Evolutionary conservation across 176 grass and related monocot species (phyloP), one percentile per base, ranked within the genome.

Genomic region (Oryza glaberrima): DNA sequence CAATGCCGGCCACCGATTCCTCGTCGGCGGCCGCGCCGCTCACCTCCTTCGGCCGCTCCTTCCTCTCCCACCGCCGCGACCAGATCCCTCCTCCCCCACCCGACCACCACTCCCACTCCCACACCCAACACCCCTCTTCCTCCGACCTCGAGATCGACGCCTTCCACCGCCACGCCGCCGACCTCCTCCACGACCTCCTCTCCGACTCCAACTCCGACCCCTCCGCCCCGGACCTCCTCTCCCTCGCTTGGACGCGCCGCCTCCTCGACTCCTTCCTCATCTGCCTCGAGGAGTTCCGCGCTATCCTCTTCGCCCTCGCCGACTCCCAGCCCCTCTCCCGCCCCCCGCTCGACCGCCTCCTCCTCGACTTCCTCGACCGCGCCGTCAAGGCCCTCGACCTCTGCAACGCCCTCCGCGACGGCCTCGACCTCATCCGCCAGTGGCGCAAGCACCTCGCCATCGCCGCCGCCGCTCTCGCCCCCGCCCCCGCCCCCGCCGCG

Each of bases 371-470:
- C 89, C 90, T 95, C 91, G 96, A 98, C 56, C 93, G 96, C 63
- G 87, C 91, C 20, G 85, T 98, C 71, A 98, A 94, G 82, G 91
- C 91, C 1, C 96, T 98, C 89, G 96, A 98, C 84, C 90, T 98
- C 71, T 99, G 97, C 94, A 99, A 95, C 30, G 94, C 97, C 71
- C 67, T 99, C 10, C 90, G 94, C 35, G 91, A 96, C 14, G 97
- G 90, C 7, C 83, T 99, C 75, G 86, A 96, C 70, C 93, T 90
- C 60, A 77, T 99, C 41, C 97, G 97, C 20, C 90, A 81, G 76
- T 96, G 91, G 79, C 90, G 86, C 16, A 94, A 92, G 75, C 97
- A 92, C 69, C 86, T 96, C 22, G 84, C 86, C 61, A 92, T 99
- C 86, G 90, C 91, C 73, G 76, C 92, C 41, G 72, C 79, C 0